Conservation (phyloP, 225 moss, liverwort and hornwort genomes). For the Bryoerythrophyllum caledonicum region DNA sequence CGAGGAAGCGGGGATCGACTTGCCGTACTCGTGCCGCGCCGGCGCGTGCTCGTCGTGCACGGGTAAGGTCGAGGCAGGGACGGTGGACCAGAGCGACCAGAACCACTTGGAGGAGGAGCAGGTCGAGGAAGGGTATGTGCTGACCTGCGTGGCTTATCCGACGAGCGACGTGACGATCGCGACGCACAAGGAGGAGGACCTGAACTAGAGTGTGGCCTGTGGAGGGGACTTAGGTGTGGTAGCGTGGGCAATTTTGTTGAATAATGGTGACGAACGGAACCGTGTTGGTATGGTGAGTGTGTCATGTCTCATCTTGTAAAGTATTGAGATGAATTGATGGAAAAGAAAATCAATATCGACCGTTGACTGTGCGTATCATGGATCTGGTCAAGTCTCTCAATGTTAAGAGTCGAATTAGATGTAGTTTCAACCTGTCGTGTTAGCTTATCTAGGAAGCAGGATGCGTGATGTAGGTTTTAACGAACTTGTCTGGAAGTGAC, state of each 20-base stretch:
- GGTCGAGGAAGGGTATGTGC: slow-evolving; percentile 18
- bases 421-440: too few species aligned
- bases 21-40: slow-evolving; percentile 51
- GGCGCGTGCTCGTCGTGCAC: slow-evolving; percentile 49
- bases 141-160: slow-evolving; percentile 62
- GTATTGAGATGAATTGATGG: too few species aligned
- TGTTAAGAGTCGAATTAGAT: too few species aligned
- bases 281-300: too few species aligned
- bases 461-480: too few species aligned
- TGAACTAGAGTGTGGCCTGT: background rate
- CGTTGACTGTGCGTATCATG: too few species aligned
- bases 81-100: slow-evolving; percentile 37
- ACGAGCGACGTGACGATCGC: slow-evolving; percentile 45
- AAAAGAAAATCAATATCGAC: too few species aligned
- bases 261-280: background rate
- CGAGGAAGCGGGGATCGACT: slow-evolving; percentile 13
- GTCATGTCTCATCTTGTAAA: too few species aligned
- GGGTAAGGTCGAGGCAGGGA: slow-evolving; percentile 4
- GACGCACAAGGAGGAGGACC: slow-evolving; percentile 53
- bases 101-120: slow-evolving; percentile 27
- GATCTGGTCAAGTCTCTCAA: too few species aligned
- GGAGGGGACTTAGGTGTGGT: background rate
- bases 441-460: too few species aligned
- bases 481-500: too few species aligned
- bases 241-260: slow-evolving; percentile 3